Percentiles rank a stretch among this genome's conserved stretches.
These are phyloP conservation scores for Suillus placidus DNA, from an alignment of 768 basidiomycete species.

Conservation along the genomic window DNA sequence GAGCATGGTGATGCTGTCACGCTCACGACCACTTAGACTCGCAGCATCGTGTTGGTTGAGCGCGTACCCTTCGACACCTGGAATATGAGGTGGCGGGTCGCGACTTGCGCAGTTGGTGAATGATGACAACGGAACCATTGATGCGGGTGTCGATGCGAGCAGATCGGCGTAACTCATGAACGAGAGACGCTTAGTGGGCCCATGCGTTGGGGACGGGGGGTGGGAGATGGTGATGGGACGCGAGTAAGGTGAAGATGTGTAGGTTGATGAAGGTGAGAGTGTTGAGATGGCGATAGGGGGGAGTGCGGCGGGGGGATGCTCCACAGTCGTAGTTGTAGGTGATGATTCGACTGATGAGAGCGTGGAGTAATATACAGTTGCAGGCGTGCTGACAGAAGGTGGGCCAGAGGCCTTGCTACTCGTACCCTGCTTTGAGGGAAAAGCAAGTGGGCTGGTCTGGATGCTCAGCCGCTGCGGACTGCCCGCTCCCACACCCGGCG, in stretches of 20 bases:
- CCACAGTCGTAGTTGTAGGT: conserved; percentile 39
- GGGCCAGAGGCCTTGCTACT: conserved; percentile 19
- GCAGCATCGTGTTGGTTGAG: conserved; percentile 28
- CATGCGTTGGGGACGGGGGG: conserved; percentile 51
- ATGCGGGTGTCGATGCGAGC: conserved; percentile 73
- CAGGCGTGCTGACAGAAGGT: conserved; percentile 47
- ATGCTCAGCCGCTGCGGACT: conserved; percentile 25
- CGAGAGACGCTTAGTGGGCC: conserved; percentile 69
- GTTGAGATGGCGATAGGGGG: conserved; percentile 18
- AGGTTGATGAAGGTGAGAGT: conserved; percentile 30
- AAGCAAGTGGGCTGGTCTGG: conserved; percentile 24
- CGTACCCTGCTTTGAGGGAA: conserved; percentile 7
- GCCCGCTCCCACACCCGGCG: conserved; percentile 34
- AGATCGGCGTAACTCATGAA: conserved; percentile 91
- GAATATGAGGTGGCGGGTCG: conserved; percentile 77
- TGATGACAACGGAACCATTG: conserved; percentile 69
- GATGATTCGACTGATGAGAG: conserved; percentile 41
- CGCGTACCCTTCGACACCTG: conserved; percentile 53
- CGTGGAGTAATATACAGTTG: conserved; percentile 51
- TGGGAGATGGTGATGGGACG: conserved; percentile 29
- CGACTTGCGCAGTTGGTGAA: conserved; percentile 64
- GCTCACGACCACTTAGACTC: conserved; percentile 33
- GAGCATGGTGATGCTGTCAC: conserved; percentile 47
- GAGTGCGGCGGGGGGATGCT: conserved; percentile 30
- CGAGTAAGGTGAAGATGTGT: conserved; percentile 29